phyloP scores from a whole-genome alignment of 2,329 filamentous ascomycete species.

The Trichophyton simii region DNA sequence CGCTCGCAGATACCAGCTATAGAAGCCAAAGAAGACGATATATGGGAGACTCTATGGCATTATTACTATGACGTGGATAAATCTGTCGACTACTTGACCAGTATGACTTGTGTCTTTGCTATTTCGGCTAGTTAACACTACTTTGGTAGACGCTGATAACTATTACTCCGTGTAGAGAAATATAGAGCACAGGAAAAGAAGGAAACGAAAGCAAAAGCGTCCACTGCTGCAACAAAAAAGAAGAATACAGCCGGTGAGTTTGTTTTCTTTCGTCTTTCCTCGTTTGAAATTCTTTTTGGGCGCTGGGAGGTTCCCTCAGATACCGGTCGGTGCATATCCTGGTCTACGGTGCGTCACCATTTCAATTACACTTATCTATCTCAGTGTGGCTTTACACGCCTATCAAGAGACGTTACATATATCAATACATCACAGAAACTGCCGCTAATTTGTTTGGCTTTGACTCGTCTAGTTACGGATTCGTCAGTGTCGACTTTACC shows the following conservation, averaged over 20 bases:
- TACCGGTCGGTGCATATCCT: not conserved
- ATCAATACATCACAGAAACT: not conserved
- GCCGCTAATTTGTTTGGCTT: not conserved
- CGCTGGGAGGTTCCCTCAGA: not conserved
- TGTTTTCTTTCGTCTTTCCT: not conserved
- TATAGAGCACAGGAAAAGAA: slow-evolving; percentile 4
- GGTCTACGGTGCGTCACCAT: slow-evolving; percentile 1
- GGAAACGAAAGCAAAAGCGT: slow-evolving; percentile 2
- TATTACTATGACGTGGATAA: slow-evolving; percentile 92
- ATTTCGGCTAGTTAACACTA: not conserved
- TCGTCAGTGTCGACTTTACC: not conserved
- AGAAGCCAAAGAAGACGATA: slow-evolving; percentile 54
- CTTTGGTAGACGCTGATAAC: not conserved
- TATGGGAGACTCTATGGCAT: slow-evolving; percentile 85
- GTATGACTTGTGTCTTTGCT: slow-evolving; percentile 29
- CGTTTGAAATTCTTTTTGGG: not conserved
- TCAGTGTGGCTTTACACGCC: not conserved
- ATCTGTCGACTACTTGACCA: slow-evolving; percentile 65
- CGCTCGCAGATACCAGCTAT: slow-evolving; percentile 47
- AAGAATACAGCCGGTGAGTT: slow-evolving; percentile 9
- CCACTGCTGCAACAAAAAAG: not conserved
- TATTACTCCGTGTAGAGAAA: slow-evolving; percentile 8
- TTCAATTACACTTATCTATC: not conserved
- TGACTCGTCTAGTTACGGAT: not conserved
- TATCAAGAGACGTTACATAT: not conserved